Conservation (phyloP, 257 asterid species). For the Solanum verrucosum region DNA sequence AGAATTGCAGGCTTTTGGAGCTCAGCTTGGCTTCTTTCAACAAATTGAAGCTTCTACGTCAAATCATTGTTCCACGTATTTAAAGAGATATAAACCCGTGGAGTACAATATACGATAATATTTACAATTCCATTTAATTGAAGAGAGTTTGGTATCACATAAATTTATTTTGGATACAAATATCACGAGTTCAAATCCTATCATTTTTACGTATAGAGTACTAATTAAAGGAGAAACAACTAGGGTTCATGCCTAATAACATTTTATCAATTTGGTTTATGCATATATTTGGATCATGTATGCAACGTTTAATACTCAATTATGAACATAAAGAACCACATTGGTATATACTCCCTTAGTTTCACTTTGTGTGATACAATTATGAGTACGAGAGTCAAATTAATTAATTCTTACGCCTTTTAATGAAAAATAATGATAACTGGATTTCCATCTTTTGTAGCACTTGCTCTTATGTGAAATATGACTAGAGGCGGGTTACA, state of each 20-base stretch:
- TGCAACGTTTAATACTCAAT: neutral
- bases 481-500: neutral
- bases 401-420: too few relatives aligned
- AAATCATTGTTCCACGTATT: neutral
- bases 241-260: neutral
- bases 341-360: too few relatives aligned
- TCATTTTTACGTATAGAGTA: neutral
- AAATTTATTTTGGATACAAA: neutral
- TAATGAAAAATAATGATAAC: neutral
- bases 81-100: neutral
- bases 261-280: neutral
- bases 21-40: neutral
- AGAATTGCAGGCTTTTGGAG: neutral
- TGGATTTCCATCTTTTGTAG: neutral
- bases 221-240: neutral
- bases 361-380: too few relatives aligned
- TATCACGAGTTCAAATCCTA: neutral
- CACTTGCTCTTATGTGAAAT: too few relatives aligned
- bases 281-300: neutral
- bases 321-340: neutral
- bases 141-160: neutral
- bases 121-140: neutral
- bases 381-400: neutral
- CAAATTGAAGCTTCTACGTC: neutral
- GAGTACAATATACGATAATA: neutral